A percentile compares a stretch with the other conserved stretches of the same genome.
Evolutionary conservation across 345 rosid species (phyloP).

Genomic region (Rubroshorea leprosula): DNA sequence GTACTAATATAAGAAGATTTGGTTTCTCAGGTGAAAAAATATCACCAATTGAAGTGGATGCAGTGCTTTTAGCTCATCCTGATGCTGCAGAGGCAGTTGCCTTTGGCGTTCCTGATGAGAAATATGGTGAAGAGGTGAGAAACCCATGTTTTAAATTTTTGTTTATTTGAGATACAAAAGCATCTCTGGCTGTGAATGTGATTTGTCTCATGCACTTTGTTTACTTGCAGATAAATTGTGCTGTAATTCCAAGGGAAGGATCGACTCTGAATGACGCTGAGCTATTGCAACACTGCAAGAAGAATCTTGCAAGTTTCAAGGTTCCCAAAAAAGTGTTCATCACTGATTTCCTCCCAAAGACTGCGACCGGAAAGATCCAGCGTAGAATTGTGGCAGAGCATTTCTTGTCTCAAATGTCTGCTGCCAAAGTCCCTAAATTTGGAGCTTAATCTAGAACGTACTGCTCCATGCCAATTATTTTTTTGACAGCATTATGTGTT

Average conservation of each 20-base stretch:
- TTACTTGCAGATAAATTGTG: slow-evolving; percentile 66
- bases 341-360: slow-evolving; percentile 44
- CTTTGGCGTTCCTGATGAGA: slow-evolving; percentile 90
- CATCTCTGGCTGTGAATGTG: not conserved
- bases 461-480: not conserved
- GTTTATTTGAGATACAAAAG: not conserved
- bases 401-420: slow-evolving; percentile 45
- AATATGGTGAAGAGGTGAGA: slow-evolving; percentile 97
- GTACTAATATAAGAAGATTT: not conserved
- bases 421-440: slow-evolving; percentile 36
- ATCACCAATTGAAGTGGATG: slow-evolving; percentile 90
- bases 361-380: slow-evolving; percentile 65
- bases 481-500: too few species aligned
- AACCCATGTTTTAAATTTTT: slow-evolving; percentile 15
- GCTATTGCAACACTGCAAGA: slow-evolving; percentile 56
- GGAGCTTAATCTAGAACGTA: slow-evolving; percentile 27
- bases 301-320: slow-evolving; percentile 79
- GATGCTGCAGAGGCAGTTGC: slow-evolving; percentile 76
- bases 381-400: slow-evolving; percentile 63
- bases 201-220: not conserved
- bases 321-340: slow-evolving; percentile 66
- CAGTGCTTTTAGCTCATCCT: slow-evolving; percentile 69
- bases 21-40: slow-evolving; percentile 77
- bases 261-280: slow-evolving; percentile 44
- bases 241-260: slow-evolving; percentile 78